Conservation (phyloP, 2,329 filamentous ascomycete species). For the Sporothrix protearum region DNA sequence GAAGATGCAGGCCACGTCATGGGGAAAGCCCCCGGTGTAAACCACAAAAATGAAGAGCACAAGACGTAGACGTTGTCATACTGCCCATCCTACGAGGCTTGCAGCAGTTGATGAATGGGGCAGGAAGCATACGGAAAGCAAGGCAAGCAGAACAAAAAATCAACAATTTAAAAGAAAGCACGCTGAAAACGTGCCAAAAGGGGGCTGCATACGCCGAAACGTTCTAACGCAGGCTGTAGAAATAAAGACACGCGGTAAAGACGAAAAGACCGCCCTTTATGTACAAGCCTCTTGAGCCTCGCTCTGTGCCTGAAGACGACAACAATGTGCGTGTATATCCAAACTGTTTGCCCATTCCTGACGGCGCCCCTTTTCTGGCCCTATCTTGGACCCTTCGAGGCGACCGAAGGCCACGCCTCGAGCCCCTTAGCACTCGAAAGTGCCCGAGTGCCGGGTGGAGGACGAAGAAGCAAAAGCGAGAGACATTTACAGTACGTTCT, state of each 20-base stretch:
- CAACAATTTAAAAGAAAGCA: neutral
- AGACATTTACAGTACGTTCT: neutral
- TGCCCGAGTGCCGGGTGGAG: neutral
- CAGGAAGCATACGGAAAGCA: neutral
- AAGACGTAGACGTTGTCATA: neutral
- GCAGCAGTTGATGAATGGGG: neutral
- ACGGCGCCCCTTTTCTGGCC: neutral
- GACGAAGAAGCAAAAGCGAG: neutral
- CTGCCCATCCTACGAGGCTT: neutral
- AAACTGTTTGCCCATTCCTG: neutral
- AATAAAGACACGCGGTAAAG: constrained; percentile 4
- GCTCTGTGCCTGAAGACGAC: too few relatives aligned
- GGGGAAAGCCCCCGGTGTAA: neutral
- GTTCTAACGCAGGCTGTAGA: constrained; percentile 4
- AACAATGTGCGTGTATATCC: neutral
- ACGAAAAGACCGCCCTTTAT: neutral
- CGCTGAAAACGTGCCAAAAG: neutral
- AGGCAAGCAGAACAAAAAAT: neutral
- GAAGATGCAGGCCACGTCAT: constrained; percentile 19
- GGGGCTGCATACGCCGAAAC: constrained; percentile 5
- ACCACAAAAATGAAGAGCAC: neutral
- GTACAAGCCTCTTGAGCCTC: too few relatives aligned
- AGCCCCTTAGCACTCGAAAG: neutral
- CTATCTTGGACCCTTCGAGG: neutral
- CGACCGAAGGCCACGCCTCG: neutral